A percentile compares a stretch with the other conserved stretches of the same genome.
These are phyloP conservation scores for Collybia mongolica DNA, from an alignment of 768 basidiomycete genomes.

Conservation along the genomic window DNA sequence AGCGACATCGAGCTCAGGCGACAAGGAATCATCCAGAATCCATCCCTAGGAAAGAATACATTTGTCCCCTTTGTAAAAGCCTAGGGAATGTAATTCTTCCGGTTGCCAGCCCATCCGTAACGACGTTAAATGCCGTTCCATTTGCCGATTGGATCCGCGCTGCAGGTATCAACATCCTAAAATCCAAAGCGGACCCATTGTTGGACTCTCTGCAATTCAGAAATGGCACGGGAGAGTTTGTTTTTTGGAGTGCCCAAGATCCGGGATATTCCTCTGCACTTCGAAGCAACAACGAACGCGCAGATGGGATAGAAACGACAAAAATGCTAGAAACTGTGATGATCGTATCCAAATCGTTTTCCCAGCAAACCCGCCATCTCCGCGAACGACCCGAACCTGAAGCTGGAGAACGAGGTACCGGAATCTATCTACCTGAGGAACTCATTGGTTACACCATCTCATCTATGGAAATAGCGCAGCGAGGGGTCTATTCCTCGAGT, in stretches of 20 bases:
- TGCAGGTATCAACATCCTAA: conserved; percentile 86
- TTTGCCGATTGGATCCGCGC: conserved; percentile 91
- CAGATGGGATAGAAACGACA: conserved; percentile 55
- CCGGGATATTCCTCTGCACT: conserved; percentile 59
- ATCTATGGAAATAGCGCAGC: conserved; percentile 74
- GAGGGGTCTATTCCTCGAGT: conserved; percentile 55
- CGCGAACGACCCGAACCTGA: conserved; percentile 77
- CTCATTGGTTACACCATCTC: conserved; percentile 86
- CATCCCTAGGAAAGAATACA: conserved; percentile 91
- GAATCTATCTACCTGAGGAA: conserved; percentile 91
- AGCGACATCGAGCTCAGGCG: conserved; percentile 84
- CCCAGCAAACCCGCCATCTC: conserved; percentile 82
- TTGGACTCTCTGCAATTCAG: conserved; percentile 74
- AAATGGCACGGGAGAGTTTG: conserved; percentile 85
- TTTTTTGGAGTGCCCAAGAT: conserved; percentile 87
- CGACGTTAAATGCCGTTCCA: conserved; percentile 52
- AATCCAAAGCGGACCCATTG: conserved; percentile 72
- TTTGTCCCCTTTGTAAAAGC: conserved; percentile 97
- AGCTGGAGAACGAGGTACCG: conserved; percentile 70
- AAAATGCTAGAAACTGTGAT: conserved; percentile 90
- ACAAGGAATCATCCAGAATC: conserved; percentile 94
- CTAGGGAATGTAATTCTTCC: conserved; percentile 94
- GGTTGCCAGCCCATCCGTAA: conserved; percentile 52
- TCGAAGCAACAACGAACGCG: conserved; percentile 43
- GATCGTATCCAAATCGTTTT: conserved; percentile 73